Evolutionary conservation across 208 protist species (phyloP), one percentile per base, ranked within the genome.

Genomic region (Leishmania tropica): DNA sequence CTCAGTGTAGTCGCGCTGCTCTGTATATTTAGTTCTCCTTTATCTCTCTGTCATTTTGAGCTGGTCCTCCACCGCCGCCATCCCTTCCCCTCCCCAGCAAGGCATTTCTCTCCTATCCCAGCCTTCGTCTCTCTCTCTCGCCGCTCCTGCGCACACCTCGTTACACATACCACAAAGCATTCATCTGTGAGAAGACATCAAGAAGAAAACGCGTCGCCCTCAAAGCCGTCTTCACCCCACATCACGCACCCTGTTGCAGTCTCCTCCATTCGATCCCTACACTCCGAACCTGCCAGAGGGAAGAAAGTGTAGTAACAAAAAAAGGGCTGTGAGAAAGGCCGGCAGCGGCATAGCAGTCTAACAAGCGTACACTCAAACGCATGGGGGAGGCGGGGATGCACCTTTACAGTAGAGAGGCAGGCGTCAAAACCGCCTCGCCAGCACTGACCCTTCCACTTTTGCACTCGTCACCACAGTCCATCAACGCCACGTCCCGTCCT

Each of bases 281-380:
- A 51, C 45, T 19, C 24, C 70, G 11, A 45, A 54, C 13, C 70
- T 54, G 70, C 45, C 35, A 31, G 47, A 37, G 70, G 45, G 11
- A 47, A 37, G 70, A 31, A 21, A 40, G 2, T 21, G 13, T 6
- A 62, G 8, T 31, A 24, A 51, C 21, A 31, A 31, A 15, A 73
- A 74, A 51, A 15, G 40, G 70, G 13, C 40, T 7, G 45, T 35
- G 70, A 17, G 24, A 74, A 74, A 53, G 51, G 45, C 47, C 15
- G 40, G 68, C 64, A 80, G 47, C 45, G 73, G 47, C 24, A 83
- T 56, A 79, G 56, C 40, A 67, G 78, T 67, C 31, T 40, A 60
- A 31, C 40, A 42, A 8, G 17, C 28, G 31, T 13, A 24, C 48
- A 81, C n/a, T 15, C 17, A 6, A 3, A 54, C 21, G n/a, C 19